Evolutionary conservation across 257 asterid species (phyloP).

Genomic region (Nyctanthes arbortristis): DNA sequence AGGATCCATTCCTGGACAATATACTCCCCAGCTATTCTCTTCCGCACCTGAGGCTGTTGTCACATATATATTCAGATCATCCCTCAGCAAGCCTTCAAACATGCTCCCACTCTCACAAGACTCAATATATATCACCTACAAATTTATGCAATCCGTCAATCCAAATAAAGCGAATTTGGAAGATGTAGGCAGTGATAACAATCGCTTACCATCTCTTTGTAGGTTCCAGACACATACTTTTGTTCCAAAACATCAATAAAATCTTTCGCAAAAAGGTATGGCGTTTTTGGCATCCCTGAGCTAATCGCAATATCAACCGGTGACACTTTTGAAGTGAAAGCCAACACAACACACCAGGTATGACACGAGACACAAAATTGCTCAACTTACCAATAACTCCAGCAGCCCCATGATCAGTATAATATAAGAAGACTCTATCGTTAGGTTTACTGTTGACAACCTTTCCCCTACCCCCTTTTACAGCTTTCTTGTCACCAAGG

Average conservation of each 20-base stretch:
- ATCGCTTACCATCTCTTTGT: slow-evolving; percentile 71
- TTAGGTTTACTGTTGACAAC: slow-evolving; percentile 64
- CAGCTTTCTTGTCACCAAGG: slow-evolving; percentile 61
- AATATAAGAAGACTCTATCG: slow-evolving; percentile 79
- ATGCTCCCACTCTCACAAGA: slow-evolving; percentile 95
- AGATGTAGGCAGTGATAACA: neutral
- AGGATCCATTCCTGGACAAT: slow-evolving; percentile 74
- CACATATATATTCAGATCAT: slow-evolving; percentile 70
- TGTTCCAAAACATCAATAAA: slow-evolving; percentile 68
- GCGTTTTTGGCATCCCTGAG: slow-evolving; percentile 83
- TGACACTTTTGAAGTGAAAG: neutral
- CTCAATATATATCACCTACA: slow-evolving; percentile 75
- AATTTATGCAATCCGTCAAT: neutral
- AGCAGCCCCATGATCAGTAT: slow-evolving; percentile 93
- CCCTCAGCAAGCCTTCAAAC: slow-evolving; percentile 83
- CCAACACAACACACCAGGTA: neutral
- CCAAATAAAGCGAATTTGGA: neutral
- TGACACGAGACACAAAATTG: neutral
- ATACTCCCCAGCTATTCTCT: slow-evolving; percentile 93
- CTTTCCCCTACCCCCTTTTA: slow-evolving; percentile 82
- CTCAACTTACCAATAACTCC: slow-evolving; percentile 79
- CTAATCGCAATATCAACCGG: too few relatives aligned
- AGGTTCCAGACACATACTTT: slow-evolving; percentile 68
- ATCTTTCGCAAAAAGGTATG: slow-evolving; percentile 69
- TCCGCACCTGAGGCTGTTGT: slow-evolving; percentile 83